A percentile compares a stretch with the other conserved stretches of the same genome.
Evolutionary conservation across 352 stramenopile genomes (phyloP).

Genomic region (Thalassiosira ordinaria): DNA sequence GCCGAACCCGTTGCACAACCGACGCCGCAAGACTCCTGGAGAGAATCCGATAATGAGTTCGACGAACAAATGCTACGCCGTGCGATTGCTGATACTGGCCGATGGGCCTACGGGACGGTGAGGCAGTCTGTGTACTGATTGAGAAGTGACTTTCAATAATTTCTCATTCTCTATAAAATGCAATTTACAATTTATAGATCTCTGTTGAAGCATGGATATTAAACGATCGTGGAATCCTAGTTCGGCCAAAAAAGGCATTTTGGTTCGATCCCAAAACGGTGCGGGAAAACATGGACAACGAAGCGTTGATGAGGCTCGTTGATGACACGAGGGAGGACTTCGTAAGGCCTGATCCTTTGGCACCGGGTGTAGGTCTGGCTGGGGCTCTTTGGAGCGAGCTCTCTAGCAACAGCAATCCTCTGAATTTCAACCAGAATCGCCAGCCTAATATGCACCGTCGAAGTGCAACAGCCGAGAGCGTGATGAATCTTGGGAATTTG

Average conservation of each 20-base stretch:
- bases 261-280: constrained; percentile 41
- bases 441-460: no score
- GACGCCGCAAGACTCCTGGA: not conserved
- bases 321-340: constrained; percentile 36
- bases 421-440: not conserved
- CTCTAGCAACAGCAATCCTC: not conserved
- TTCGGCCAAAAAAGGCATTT: constrained; percentile 13
- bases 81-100: constrained; percentile 40
- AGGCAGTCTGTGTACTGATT: no score
- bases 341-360: constrained; percentile 16
- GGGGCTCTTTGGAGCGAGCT: constrained; percentile 38
- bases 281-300: not conserved
- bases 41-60: constrained; percentile 7
- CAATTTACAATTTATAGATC: no score
- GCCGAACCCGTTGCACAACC: not conserved
- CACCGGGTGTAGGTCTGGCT: constrained; percentile 39
- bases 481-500: no score
- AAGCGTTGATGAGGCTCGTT: constrained; percentile 16
- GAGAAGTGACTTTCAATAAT: no score
- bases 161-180: no score
- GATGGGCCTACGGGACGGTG: constrained; percentile 50
- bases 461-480: no score
- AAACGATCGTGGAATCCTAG: constrained; percentile 25
- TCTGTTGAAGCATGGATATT: constrained; percentile 47
- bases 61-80: constrained; percentile 36